Percentiles rank a stretch among this genome's conserved stretches.
Evolutionary conservation across 2,329 filamentous ascomycete genomes (phyloP).

Genomic region (Cryphonectria carpinicola): DNA sequence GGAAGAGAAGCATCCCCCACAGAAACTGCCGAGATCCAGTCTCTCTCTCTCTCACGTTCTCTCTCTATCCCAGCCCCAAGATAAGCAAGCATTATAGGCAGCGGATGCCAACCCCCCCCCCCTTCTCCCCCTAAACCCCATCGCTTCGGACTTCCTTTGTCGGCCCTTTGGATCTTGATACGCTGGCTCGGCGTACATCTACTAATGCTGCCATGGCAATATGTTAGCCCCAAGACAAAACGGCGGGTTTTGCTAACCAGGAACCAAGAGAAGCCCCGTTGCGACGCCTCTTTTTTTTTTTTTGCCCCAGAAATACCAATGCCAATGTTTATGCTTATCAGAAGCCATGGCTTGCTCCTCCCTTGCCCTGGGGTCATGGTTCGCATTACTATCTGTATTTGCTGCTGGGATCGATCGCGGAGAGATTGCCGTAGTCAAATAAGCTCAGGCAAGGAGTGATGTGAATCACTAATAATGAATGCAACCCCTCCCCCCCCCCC

Average conservation of each 20-base stretch:
- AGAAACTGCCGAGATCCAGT: constrained; percentile 3
- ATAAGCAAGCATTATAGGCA: constrained; percentile 1
- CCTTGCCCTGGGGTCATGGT: background rate
- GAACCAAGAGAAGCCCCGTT: background rate
- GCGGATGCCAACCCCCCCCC: background rate
- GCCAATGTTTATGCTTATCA: constrained; percentile 4
- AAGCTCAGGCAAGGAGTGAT: background rate
- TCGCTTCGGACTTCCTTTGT: background rate
- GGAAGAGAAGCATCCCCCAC: background rate
- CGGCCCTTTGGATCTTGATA: background rate
- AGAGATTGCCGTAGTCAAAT: background rate
- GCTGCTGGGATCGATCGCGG: background rate
- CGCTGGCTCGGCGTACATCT: background rate
- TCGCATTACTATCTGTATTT: background rate
- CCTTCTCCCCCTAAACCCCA: background rate
- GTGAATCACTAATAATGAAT: background rate
- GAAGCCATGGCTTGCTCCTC: background rate
- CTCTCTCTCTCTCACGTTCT: too few species aligned
- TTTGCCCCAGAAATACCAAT: background rate
- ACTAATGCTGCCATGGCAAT: constrained; percentile 2
- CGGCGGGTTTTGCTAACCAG: background rate
- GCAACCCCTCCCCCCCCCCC: background rate
- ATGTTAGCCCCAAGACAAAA: background rate
- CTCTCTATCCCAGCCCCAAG: background rate
- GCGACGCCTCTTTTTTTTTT: background rate